Evolutionary conservation across 352 stramenopile genomes (phyloP).

Genomic region (Achlya hypogyna): DNA sequence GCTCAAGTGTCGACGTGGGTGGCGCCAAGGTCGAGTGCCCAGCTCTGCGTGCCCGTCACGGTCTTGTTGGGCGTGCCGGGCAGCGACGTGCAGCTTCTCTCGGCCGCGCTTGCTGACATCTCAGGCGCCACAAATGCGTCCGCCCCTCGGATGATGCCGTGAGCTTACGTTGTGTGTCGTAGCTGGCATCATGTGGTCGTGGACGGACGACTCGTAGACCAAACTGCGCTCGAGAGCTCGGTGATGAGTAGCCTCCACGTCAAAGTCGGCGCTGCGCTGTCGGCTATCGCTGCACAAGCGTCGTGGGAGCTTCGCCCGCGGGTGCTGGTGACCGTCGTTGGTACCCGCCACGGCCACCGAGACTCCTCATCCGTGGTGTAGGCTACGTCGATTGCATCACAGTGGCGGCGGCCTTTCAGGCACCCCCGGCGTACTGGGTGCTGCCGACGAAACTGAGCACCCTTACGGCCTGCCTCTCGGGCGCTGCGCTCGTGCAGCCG

Average conservation of each 20-base stretch:
- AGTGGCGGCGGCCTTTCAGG: constrained; percentile 35
- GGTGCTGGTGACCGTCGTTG: constrained; percentile 15
- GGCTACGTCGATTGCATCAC: constrained; percentile 53
- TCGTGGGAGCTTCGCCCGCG: neutral
- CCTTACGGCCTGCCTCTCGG: constrained; percentile 38
- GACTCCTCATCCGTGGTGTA: constrained; percentile 22
- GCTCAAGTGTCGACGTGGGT: constrained; percentile 30
- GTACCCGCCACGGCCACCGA: neutral
- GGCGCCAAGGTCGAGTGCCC: constrained; percentile 24
- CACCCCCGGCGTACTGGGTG: neutral
- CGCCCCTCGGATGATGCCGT: neutral
- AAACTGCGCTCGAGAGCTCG: neutral
- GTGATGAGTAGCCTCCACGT: neutral
- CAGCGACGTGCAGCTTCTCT: constrained; percentile 34
- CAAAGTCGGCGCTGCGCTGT: neutral
- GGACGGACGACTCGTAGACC: constrained; percentile 30
- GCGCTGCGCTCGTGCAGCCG: neutral
- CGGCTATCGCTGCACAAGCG: neutral
- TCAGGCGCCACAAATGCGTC: constrained; percentile 30
- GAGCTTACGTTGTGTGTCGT: neutral
- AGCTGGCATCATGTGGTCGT: constrained; percentile 34
- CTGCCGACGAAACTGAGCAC: constrained; percentile 37
- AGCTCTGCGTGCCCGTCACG: constrained; percentile 34
- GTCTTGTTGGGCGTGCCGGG: constrained; percentile 57
- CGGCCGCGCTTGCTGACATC: constrained; percentile 37